phyloP scores from a whole-genome alignment of 1,284 basidiomycete genomes.

The Heterobasidion occidentale region DNA sequence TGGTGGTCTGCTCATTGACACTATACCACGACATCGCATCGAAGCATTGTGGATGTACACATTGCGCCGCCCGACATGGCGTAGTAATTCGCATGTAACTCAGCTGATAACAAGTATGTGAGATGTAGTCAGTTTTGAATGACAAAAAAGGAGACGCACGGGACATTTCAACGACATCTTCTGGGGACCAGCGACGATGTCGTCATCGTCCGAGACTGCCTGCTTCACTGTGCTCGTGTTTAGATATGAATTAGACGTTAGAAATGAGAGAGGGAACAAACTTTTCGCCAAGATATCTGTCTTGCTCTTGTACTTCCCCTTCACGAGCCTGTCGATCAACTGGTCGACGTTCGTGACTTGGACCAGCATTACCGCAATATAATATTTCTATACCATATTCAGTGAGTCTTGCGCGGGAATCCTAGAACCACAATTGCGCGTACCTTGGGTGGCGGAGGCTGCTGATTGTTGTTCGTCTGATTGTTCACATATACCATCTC shows the following conservation, averaged over 20 bases:
- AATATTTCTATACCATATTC: conserved; percentile 62
- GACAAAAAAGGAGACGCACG: conserved; percentile 38
- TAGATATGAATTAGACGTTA: background rate
- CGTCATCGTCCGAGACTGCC: conserved; percentile 65
- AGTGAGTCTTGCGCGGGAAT: background rate
- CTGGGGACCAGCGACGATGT: conserved; percentile 81
- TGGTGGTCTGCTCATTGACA: conserved; percentile 94
- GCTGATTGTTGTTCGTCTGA: conserved; percentile 33
- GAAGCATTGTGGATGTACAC: conserved; percentile 93
- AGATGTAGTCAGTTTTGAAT: background rate
- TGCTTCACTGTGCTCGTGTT: conserved; percentile 44
- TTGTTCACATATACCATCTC: conserved; percentile 91
- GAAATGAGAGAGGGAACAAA: background rate
- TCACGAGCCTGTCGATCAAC: conserved; percentile 61
- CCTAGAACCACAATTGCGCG: background rate
- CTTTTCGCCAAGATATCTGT: conserved; percentile 65
- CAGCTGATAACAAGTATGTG: conserved; percentile 40
- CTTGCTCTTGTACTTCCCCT: conserved; percentile 54
- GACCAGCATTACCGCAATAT: conserved; percentile 76
- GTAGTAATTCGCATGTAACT: conserved; percentile 83
- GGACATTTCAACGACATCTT: conserved; percentile 90
- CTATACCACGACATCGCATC: conserved; percentile 93
- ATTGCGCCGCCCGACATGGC: conserved; percentile 80
- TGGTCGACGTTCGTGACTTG: conserved; percentile 61
- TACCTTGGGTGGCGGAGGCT: conserved; percentile 65